Conservation (phyloP, 1,139 yeast species). For the Tardiomyces depauwii region DNA sequence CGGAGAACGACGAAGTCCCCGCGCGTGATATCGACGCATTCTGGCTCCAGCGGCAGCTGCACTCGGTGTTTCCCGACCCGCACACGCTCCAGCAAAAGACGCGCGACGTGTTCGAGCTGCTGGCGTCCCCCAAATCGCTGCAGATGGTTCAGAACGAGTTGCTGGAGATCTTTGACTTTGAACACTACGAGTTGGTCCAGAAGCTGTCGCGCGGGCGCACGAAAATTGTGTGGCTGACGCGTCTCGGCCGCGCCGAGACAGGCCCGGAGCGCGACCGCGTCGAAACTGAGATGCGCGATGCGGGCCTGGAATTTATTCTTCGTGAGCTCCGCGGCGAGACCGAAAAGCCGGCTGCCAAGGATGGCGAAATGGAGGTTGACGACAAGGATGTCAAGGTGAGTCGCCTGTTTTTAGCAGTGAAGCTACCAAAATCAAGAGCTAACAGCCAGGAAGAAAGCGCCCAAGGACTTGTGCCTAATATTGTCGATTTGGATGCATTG, state of each 20-base stretch:
- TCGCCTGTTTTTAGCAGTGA: not conserved
- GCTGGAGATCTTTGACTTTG: conserved; percentile 39
- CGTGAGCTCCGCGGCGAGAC: conserved; percentile 19
- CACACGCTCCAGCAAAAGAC: conserved; percentile 27
- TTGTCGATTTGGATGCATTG: conserved; percentile 53
- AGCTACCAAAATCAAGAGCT: not conserved
- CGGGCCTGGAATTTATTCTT: conserved; percentile 25
- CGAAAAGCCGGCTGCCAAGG: conserved; percentile 1
- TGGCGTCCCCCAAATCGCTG: conserved; percentile 27
- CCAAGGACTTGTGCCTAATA: conserved; percentile 34
- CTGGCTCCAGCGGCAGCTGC: conserved; percentile 39
- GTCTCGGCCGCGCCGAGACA: conserved; percentile 30
- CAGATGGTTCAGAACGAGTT: conserved; percentile 43
- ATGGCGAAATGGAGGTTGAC: conserved; percentile 12
- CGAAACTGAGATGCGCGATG: conserved; percentile 22
- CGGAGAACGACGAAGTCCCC: conserved; percentile 13
- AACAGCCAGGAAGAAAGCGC: not conserved
- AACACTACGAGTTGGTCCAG: conserved; percentile 39
- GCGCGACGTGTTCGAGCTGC: conserved; percentile 20
- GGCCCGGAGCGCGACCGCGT: conserved; percentile 27
- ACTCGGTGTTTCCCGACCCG: conserved; percentile 29
- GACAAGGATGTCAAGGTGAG: not conserved
- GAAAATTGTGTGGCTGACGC: conserved; percentile 44
- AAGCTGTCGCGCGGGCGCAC: conserved; percentile 41
- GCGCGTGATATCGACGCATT: conserved; percentile 36